Conservation (phyloP, 345 rosid genomes). For the Lepidium africanum region DNA sequence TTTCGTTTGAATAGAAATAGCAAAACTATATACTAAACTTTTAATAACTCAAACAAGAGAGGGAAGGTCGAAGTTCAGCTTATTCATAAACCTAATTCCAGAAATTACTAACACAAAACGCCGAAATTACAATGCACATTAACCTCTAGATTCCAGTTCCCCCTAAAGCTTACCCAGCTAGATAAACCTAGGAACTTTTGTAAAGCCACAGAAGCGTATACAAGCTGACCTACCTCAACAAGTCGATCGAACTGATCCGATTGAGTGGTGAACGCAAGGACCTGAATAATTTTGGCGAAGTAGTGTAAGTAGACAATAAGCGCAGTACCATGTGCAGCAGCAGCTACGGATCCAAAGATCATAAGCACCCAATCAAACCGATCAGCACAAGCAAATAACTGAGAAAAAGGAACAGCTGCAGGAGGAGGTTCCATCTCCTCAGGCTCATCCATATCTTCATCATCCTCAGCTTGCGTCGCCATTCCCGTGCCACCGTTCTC, state of each 20-base stretch:
- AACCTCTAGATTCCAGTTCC: background rate
- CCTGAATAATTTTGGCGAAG: constrained; percentile 77
- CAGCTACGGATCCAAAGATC: constrained; percentile 86
- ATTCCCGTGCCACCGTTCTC: constrained; percentile 58
- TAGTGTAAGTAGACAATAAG: constrained; percentile 92
- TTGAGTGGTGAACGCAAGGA: constrained; percentile 27
- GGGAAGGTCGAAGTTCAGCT: background rate
- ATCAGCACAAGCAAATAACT: constrained; percentile 84
- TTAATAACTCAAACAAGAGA: background rate
- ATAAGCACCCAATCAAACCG: constrained; percentile 85
- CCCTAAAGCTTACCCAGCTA: background rate
- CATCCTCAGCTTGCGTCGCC: constrained; percentile 57
- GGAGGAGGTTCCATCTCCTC: constrained; percentile 97
- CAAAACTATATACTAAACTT: background rate
- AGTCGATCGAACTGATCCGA: constrained; percentile 45
- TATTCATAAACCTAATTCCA: background rate
- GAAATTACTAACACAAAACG: background rate
- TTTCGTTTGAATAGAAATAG: background rate
- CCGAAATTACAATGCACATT: background rate
- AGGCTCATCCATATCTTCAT: constrained; percentile 74
- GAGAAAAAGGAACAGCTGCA: constrained; percentile 88
- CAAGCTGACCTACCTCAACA: constrained; percentile 50
- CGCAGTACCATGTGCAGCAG: constrained; percentile 96
- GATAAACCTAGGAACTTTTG: background rate
- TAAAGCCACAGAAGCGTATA: background rate